A percentile compares a stretch with the other conserved stretches of the same genome.
These are phyloP conservation scores for Fusarium torreyae DNA, from an alignment of 2,329 filamentous ascomycete genomes.

Conservation along the genomic window DNA sequence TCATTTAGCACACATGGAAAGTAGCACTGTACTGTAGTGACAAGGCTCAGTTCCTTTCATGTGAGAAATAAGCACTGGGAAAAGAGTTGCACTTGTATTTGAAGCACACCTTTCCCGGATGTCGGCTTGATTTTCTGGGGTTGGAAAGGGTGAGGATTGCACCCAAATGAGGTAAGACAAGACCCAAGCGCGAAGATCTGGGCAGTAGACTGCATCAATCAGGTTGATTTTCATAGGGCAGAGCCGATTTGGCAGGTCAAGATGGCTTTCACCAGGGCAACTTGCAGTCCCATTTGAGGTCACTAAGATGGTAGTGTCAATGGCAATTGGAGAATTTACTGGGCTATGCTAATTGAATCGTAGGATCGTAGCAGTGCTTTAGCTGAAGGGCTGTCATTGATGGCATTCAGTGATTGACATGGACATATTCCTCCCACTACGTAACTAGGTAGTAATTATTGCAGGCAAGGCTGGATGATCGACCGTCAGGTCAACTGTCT, in stretches of 20 bases:
- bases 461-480: conserved; percentile 31
- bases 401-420: conserved; percentile 4
- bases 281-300: neutral
- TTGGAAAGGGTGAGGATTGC: conserved; percentile 18
- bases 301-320: neutral
- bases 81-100: conserved; percentile 8
- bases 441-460: conserved; percentile 15
- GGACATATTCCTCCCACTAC: conserved; percentile 2
- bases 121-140: conserved; percentile 31
- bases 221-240: conserved; percentile 38
- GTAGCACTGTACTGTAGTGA: neutral
- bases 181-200: conserved; percentile 39
- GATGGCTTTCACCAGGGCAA: conserved; percentile 17
- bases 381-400: neutral
- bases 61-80: conserved; percentile 1
- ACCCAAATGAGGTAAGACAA: conserved; percentile 46
- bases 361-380: too few relatives aligned
- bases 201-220: conserved; percentile 29
- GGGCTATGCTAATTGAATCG: neutral
- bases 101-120: conserved; percentile 38
- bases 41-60: conserved; percentile 11
- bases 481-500: conserved; percentile 13
- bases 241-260: conserved; percentile 23
- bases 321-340: neutral
- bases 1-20: conserved; percentile 1